These are phyloP conservation scores for Fusarium longipes DNA, from an alignment of 2,329 filamentous ascomycete genomes.

Conservation along the genomic window DNA sequence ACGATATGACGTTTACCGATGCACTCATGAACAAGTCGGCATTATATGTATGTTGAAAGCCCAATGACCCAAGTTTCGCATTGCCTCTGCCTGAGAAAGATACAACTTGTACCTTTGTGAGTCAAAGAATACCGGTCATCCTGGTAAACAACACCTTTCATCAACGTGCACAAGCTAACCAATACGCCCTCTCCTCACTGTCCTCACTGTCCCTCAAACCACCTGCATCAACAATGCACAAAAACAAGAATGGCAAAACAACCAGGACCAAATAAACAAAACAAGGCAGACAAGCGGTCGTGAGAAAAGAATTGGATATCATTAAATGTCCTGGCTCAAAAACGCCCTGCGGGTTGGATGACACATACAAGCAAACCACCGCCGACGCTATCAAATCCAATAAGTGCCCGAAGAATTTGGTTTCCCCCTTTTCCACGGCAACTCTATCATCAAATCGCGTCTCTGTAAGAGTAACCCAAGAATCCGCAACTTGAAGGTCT, in stretches of 20 bases:
- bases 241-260: conserved; percentile 19
- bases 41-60: conserved; percentile 17
- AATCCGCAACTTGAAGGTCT: conserved; percentile 24
- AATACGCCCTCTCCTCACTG: conserved; percentile 40
- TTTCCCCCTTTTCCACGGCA: conserved; percentile 20
- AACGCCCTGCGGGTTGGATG: conserved; percentile 42
- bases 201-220: not conserved
- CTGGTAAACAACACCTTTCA: conserved; percentile 17
- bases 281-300: conserved; percentile 15
- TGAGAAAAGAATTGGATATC: conserved; percentile 47
- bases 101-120: conserved; percentile 22
- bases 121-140: conserved; percentile 14
- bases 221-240: conserved; percentile 9
- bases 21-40: not conserved
- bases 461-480: conserved; percentile 23
- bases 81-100: conserved; percentile 7
- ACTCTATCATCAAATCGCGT: conserved; percentile 25
- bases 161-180: conserved; percentile 37
- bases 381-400: conserved; percentile 36
- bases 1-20: not conserved
- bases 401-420: conserved; percentile 35
- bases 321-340: conserved; percentile 49
- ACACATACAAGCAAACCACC: conserved; percentile 38
- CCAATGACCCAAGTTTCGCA: conserved; percentile 8
- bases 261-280: not conserved